phyloP scores from a whole-genome alignment of 768 basidiomycete genomes.

The Thelephora aurantiotincta region DNA sequence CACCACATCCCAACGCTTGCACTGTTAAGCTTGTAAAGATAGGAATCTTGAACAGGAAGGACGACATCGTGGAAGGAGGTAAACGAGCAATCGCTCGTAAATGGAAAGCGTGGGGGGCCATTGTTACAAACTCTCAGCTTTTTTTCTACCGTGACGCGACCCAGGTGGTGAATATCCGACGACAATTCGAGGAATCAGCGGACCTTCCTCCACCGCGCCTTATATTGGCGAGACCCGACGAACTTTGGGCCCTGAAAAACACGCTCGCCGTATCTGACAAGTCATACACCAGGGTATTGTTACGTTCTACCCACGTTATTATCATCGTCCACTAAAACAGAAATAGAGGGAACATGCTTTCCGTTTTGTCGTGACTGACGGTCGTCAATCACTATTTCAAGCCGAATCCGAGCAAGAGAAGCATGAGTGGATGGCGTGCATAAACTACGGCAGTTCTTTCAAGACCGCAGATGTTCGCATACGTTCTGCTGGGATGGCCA shows the following conservation, averaged over 20 bases:
- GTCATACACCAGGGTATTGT: conserved; percentile 58
- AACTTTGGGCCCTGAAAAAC: conserved; percentile 65
- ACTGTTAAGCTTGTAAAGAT: conserved; percentile 65
- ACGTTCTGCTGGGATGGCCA: conserved; percentile 57
- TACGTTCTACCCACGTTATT: not conserved
- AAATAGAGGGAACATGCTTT: conserved; percentile 37
- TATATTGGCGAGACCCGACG: conserved; percentile 62
- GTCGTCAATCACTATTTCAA: conserved; percentile 75
- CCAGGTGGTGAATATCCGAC: conserved; percentile 34
- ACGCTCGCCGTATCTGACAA: conserved; percentile 71
- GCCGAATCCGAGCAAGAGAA: conserved; percentile 53
- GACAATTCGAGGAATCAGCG: conserved; percentile 23
- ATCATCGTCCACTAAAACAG: not conserved
- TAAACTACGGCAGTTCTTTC: conserved; percentile 93
- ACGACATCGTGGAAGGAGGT: conserved; percentile 63
- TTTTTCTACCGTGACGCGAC: conserved; percentile 73
- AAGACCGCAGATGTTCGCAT: conserved; percentile 74
- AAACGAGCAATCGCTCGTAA: conserved; percentile 66
- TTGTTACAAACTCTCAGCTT: conserved; percentile 82
- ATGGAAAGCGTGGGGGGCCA: conserved; percentile 78
- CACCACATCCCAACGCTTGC: conserved; percentile 17
- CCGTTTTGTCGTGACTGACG: conserved; percentile 60
- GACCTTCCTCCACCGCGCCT: conserved; percentile 24
- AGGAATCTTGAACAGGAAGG: conserved; percentile 71
- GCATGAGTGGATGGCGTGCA: conserved; percentile 81